phyloP scores from a whole-genome alignment of 345 rosid genomes.

The Orychophragmus violaceus region DNA sequence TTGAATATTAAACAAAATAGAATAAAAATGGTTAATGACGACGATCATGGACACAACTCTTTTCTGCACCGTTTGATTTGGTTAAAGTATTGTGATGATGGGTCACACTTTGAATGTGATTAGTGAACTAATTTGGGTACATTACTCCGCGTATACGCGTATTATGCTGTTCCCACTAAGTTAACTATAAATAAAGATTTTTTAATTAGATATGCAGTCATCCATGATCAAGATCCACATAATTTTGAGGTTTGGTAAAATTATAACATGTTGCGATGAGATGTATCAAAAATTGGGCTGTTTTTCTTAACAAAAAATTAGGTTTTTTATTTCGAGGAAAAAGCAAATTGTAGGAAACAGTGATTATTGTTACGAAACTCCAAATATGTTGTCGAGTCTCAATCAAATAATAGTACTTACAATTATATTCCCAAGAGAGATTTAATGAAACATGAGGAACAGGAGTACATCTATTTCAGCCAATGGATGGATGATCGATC shows the following conservation, averaged over 20 bases:
- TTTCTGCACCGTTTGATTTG: slow-evolving; percentile 34
- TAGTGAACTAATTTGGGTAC: slow-evolving; percentile 29
- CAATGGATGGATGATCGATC: too few species aligned
- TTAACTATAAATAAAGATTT: background rate
- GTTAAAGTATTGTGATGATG: slow-evolving; percentile 9
- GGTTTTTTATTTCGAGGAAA: slow-evolving; percentile 9
- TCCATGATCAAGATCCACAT: slow-evolving; percentile 9
- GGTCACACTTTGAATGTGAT: slow-evolving; percentile 37
- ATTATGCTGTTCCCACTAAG: slow-evolving; percentile 2
- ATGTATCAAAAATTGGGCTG: background rate
- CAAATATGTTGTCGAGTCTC: slow-evolving; percentile 28
- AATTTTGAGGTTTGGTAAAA: slow-evolving; percentile 19
- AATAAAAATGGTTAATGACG: slow-evolving; percentile 9
- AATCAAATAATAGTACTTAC: slow-evolving; percentile 11
- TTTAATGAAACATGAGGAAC: too few species aligned
- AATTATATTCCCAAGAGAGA: background rate
- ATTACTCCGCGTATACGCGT: slow-evolving; percentile 19
- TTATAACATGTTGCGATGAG: slow-evolving; percentile 21
- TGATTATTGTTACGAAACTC: slow-evolving; percentile 27
- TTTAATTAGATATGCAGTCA: background rate
- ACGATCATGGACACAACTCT: slow-evolving; percentile 38
- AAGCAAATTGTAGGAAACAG: slow-evolving; percentile 12
- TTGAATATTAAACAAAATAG: background rate
- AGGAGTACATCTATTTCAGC: too few species aligned
- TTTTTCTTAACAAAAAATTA: background rate